These are phyloP conservation scores for Byssochlamys sp. DNA, from an alignment of 2,329 filamentous ascomycete genomes.

Conservation along the genomic window DNA sequence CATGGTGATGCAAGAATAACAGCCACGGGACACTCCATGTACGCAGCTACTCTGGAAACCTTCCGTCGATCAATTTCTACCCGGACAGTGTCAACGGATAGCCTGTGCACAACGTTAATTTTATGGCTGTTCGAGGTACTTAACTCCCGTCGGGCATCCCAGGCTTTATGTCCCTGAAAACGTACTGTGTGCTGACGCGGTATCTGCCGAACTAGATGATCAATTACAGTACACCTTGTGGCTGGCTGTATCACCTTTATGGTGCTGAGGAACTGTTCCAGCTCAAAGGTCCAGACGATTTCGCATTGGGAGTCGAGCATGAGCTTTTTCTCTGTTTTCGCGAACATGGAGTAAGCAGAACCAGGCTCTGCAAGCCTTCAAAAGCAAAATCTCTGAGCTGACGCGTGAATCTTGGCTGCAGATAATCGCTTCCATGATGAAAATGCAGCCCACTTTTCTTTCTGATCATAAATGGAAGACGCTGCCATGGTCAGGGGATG, in stretches of 20 bases:
- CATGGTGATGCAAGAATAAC: not conserved
- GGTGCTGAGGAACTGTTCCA: not conserved
- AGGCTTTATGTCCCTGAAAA: not conserved
- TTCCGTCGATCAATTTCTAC: not conserved
- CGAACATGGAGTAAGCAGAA: not conserved
- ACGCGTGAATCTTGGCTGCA: not conserved
- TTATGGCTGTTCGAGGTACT: slow-evolving; percentile 1
- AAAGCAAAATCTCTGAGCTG: not conserved
- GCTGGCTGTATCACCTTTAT: not conserved
- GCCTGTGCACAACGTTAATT: not conserved
- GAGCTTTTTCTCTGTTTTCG: not conserved
- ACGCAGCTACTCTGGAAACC: not conserved
- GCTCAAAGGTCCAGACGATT: not conserved
- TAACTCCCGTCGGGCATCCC: not conserved
- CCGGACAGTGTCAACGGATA: not conserved
- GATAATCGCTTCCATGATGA: not conserved
- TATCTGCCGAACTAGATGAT: not conserved
- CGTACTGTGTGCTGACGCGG: not conserved
- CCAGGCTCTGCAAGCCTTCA: not conserved
- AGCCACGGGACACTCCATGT: not conserved
- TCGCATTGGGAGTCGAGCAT: not conserved
- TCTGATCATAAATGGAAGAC: slow-evolving; percentile 1
- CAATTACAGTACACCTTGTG: not conserved
- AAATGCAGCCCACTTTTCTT: not conserved
- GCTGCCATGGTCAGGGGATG: not conserved